These are phyloP conservation scores for Luzula sylvatica DNA, from an alignment of 176 grass and related monocot genomes.

Conservation along the genomic window DNA sequence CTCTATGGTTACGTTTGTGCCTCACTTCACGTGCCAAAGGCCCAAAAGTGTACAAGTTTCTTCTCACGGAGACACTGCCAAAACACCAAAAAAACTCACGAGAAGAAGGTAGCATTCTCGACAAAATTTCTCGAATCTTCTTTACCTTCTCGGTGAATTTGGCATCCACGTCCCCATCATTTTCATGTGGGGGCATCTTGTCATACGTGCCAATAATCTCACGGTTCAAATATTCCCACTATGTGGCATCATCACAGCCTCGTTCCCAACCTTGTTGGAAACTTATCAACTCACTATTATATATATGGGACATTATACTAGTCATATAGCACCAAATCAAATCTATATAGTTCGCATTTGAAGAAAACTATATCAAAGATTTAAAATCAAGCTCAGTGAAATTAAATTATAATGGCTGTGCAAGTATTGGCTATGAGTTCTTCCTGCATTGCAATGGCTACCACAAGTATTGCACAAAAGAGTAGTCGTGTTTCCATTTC, in stretches of 20 bases:
- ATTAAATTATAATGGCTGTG: background rate
- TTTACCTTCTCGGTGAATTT: background rate
- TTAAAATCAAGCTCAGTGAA: background rate
- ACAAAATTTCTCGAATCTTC: background rate
- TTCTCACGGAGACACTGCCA: too few relatives aligned
- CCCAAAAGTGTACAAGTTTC: too few relatives aligned
- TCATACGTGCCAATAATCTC: constrained; percentile 10
- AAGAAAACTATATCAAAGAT: too few relatives aligned
- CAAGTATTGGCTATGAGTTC: too few relatives aligned
- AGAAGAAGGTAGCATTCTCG: background rate
- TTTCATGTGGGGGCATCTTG: background rate
- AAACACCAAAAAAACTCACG: background rate
- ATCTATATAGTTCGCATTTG: too few relatives aligned
- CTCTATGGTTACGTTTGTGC: background rate
- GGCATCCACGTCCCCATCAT: constrained; percentile 12
- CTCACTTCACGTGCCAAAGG: constrained; percentile 14
- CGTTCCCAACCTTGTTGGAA: background rate
- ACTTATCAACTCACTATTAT: too few relatives aligned
- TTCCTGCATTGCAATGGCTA: background rate
- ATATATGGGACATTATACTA: too few relatives aligned
- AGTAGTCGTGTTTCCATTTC: background rate
- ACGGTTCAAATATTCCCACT: background rate
- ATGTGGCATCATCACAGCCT: constrained; percentile 9
- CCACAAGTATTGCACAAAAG: background rate
- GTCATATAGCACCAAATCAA: too few relatives aligned